Conservation (phyloP, 495 filamentous ascomycete genomes). For the Mycothermus thermophilus region DNA sequence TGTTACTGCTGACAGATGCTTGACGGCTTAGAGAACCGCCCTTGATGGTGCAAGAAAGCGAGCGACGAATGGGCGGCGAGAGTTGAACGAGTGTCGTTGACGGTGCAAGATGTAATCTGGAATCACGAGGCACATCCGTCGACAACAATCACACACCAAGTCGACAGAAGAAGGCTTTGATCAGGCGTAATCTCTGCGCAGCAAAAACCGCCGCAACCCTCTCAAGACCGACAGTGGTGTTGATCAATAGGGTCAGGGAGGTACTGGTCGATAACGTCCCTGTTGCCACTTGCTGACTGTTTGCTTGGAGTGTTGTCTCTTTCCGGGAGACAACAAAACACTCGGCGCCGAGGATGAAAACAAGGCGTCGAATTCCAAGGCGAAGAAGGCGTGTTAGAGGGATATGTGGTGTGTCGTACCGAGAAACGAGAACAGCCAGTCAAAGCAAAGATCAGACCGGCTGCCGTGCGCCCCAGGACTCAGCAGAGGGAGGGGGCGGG, state of each 20-base stretch:
- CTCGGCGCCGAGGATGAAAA: slow-evolving; percentile 2
- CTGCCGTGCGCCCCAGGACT: slow-evolving; percentile 5
- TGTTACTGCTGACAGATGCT: slow-evolving; percentile 5
- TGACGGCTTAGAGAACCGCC: slow-evolving; percentile 5
- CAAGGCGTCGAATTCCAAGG: slow-evolving; percentile 7
- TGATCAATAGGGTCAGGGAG: too few species aligned
- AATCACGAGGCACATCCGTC: slow-evolving; percentile 9
- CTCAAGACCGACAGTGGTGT: too few species aligned
- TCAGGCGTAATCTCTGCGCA: slow-evolving; percentile 13
- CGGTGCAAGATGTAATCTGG: slow-evolving; percentile 9
- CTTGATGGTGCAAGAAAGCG: slow-evolving; percentile 9
- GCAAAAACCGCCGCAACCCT: too few species aligned
- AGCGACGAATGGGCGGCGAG: background rate
- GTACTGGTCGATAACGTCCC: too few species aligned
- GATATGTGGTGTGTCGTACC: slow-evolving; percentile 20
- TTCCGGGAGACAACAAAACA: slow-evolving; percentile 16
- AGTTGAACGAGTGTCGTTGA: slow-evolving; percentile 8
- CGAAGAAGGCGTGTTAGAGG: too few species aligned
- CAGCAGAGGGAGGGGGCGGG: slow-evolving; percentile 4
- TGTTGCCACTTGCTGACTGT: too few species aligned
- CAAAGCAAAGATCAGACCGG: slow-evolving; percentile 22
- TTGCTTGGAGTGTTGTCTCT: background rate
- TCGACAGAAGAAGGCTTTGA: too few species aligned
- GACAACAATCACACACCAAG: too few species aligned
- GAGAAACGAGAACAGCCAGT: slow-evolving; percentile 15